phyloP scores from a whole-genome alignment of 2,329 filamentous ascomycete genomes.

The Reticulascus tulasneorum region DNA sequence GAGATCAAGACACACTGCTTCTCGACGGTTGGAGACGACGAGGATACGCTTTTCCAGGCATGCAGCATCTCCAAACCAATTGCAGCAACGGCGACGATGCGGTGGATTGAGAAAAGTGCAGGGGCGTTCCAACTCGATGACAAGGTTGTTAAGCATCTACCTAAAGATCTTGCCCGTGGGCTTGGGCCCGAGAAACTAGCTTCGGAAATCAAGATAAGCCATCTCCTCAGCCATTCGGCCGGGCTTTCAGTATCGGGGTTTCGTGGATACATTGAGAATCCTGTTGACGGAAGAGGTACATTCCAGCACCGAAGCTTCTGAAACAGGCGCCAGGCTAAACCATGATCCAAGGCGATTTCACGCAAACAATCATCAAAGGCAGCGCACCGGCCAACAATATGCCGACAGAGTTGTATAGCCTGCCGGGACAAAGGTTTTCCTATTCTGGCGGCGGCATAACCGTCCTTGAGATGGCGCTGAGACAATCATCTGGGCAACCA shows the following conservation, averaged over 20 bases:
- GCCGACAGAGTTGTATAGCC: not conserved
- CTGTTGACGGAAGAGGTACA: conserved; percentile 2
- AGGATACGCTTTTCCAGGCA: conserved; percentile 4
- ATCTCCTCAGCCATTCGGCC: conserved; percentile 4
- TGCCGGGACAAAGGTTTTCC: conserved; percentile 2
- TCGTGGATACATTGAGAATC: conserved; percentile 1
- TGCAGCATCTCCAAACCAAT: conserved; percentile 8
- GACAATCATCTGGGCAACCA: not conserved
- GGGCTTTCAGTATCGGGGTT: conserved; percentile 1
- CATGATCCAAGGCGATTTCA: too few relatives aligned
- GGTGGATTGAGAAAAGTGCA: conserved; percentile 6
- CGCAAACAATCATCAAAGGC: too few relatives aligned
- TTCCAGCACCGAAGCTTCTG: too few relatives aligned
- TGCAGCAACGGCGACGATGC: conserved; percentile 5
- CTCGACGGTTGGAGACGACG: conserved; percentile 3
- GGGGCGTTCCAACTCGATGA: conserved; percentile 3
- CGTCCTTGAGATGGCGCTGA: conserved; percentile 5
- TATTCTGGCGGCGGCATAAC: conserved; percentile 6
- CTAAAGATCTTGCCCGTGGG: conserved; percentile 1
- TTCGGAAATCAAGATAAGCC: conserved; percentile 1
- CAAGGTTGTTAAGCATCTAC: conserved; percentile 3
- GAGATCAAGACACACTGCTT: conserved; percentile 4
- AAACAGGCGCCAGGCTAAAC: too few relatives aligned
- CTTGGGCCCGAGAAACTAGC: not conserved
- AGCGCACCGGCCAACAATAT: conserved; percentile 1